Percentiles rank a stretch among this genome's conserved stretches.
Evolutionary conservation across 1,139 yeast genomes (phyloP).

Genomic region (Candida neerlandica): DNA sequence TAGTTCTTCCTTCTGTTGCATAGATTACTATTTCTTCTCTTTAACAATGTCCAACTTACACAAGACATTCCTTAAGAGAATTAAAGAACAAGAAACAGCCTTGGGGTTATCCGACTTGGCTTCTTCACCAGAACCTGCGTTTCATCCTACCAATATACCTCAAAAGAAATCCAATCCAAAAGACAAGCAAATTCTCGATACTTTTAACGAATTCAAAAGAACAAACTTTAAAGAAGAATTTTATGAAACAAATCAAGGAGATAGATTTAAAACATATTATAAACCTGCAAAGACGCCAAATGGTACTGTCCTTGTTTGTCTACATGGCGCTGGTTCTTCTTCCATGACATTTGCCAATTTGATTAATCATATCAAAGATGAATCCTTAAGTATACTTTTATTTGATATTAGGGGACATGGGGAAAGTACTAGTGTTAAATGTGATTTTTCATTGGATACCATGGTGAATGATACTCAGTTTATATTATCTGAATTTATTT

Average conservation of each 20-base stretch:
- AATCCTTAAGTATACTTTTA: slow-evolving; percentile 55
- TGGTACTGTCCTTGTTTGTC: slow-evolving; percentile 67
- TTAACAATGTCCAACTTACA: slow-evolving; percentile 47
- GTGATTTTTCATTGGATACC: slow-evolving; percentile 51
- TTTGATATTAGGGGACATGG: slow-evolving; percentile 92
- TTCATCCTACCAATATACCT: slow-evolving; percentile 2
- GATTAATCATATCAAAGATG: slow-evolving; percentile 28
- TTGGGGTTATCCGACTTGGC: slow-evolving; percentile 34
- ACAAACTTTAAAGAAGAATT: slow-evolving; percentile 20
- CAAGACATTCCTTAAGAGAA: slow-evolving; percentile 38
- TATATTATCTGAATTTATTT: slow-evolving; percentile 44
- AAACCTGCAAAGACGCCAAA: slow-evolving; percentile 48
- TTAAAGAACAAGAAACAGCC: slow-evolving; percentile 39
- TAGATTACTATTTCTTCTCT: neutral
- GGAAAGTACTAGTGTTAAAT: slow-evolving; percentile 20
- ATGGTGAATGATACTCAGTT: slow-evolving; percentile 59
- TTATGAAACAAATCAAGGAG: slow-evolving; percentile 8
- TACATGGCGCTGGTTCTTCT: slow-evolving; percentile 96
- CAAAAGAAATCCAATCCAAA: neutral
- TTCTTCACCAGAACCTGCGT: slow-evolving; percentile 1
- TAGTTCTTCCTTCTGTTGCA: no score
- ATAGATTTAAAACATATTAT: slow-evolving; percentile 59
- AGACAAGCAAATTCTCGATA: slow-evolving; percentile 9
- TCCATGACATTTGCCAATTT: slow-evolving; percentile 73
- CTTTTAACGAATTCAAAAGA: slow-evolving; percentile 18